Conservation (phyloP, 176 grass and related monocot species). For the Oryza glumipatula region DNA sequence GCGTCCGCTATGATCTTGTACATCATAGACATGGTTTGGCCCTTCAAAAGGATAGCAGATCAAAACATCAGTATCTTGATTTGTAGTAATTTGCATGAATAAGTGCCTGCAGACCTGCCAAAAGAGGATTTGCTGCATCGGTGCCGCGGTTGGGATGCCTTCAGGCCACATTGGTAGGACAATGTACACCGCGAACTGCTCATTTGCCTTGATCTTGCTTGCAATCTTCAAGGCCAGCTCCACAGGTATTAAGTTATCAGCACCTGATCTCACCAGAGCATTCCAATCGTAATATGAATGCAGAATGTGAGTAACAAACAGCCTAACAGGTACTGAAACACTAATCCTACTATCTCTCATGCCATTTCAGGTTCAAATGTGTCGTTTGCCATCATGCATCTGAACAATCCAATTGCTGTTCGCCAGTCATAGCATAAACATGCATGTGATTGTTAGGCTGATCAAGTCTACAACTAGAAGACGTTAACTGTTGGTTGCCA, state of each 20-base stretch:
- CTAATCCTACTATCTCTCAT: neutral
- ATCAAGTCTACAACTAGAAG: neutral
- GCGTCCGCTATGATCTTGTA: slow-evolving; percentile 54
- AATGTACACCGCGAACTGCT: slow-evolving; percentile 57
- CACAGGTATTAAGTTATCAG: slow-evolving; percentile 68
- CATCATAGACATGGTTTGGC: slow-evolving; percentile 73
- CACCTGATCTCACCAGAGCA: slow-evolving; percentile 38
- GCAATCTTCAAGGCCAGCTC: slow-evolving; percentile 67
- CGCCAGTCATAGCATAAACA: neutral
- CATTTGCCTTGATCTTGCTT: slow-evolving; percentile 61
- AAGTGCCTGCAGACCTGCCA: slow-evolving; percentile 50
- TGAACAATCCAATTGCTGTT: neutral
- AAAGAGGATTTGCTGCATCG: slow-evolving; percentile 71
- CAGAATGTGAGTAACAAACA: neutral
- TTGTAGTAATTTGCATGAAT: neutral
- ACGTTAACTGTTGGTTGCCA: neutral
- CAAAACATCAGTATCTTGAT: neutral
- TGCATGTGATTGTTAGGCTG: neutral
- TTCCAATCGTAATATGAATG: neutral
- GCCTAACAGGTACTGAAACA: neutral
- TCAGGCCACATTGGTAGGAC: slow-evolving; percentile 74
- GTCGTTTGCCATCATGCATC: neutral
- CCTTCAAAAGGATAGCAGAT: slow-evolving; percentile 19
- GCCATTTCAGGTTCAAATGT: neutral
- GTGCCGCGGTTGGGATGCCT: slow-evolving; percentile 51